Evolutionary conservation across 331 rosid species (phyloP).

Genomic region (Ulmus americana): DNA sequence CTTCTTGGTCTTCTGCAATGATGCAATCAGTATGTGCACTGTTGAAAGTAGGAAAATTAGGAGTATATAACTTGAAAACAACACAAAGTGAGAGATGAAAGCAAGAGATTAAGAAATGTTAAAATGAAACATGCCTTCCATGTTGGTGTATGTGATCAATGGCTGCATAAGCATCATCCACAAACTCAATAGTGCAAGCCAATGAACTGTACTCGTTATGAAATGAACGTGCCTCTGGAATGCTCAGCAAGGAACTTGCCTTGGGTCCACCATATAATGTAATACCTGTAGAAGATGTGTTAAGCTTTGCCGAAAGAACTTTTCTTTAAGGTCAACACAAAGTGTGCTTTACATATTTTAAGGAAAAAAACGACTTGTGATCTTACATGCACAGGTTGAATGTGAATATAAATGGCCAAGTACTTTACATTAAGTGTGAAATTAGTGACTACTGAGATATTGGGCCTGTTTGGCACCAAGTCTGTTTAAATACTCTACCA

Average conservation of each 20-base stretch:
- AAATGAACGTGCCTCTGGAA: conserved; percentile 56
- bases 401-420: background rate
- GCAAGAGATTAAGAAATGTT: conserved; percentile 14
- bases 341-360: background rate
- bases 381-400: conserved; percentile 2
- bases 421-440: background rate
- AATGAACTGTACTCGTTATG: conserved; percentile 77
- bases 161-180: conserved; percentile 69
- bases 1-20: conserved; percentile 62
- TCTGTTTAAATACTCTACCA: too few relatives aligned
- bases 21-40: conserved; percentile 87
- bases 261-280: conserved; percentile 73
- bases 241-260: conserved; percentile 48
- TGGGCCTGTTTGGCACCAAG: too few relatives aligned
- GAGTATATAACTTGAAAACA: conserved; percentile 7
- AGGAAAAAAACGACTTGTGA: background rate
- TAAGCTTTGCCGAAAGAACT: conserved; percentile 10
- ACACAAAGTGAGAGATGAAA: conserved; percentile 1
- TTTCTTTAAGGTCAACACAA: background rate
- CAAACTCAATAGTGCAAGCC: conserved; percentile 81
- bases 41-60: conserved; percentile 26
- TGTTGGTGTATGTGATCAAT: conserved; percentile 61
- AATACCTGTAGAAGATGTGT: conserved; percentile 50
- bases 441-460: background rate
- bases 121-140: conserved; percentile 59